A percentile compares a stretch with the other conserved stretches of the same genome.
Conservation (phyloP, 331 rosid species). For the Quercus lobata region DNA sequence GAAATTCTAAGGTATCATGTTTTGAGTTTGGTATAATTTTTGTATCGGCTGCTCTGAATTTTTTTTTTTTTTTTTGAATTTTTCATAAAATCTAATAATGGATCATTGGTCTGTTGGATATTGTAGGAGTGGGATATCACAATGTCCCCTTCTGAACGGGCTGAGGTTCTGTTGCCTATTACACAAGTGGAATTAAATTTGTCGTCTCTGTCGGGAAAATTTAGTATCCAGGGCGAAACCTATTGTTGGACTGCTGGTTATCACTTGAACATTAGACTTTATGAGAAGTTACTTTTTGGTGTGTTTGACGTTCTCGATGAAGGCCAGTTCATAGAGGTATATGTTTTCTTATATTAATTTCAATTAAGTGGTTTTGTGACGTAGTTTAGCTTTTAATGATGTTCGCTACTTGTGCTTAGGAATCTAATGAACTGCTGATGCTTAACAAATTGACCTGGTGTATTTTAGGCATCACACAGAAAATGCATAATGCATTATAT, state of each 20-base stretch:
- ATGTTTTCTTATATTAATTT: constrained; percentile 8
- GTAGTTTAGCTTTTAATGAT: constrained; percentile 1
- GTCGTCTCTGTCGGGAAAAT: constrained; percentile 39
- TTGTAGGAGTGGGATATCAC: constrained; percentile 46
- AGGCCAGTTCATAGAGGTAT: constrained; percentile 43
- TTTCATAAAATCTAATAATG: neutral
- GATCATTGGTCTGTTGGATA: constrained; percentile 10
- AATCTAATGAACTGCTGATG: constrained; percentile 36
- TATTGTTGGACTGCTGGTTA: constrained; percentile 45
- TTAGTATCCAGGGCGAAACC: constrained; percentile 32
- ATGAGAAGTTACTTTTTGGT: constrained; percentile 46
- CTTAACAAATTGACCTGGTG: constrained; percentile 48
- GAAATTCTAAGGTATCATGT: constrained; percentile 33
- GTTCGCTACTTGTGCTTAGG: constrained; percentile 24
- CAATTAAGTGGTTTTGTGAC: neutral
- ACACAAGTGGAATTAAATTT: constrained; percentile 32
- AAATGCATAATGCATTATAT: constrained; percentile 38
- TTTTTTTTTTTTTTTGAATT: constrained; percentile 21
- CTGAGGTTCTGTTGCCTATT: constrained; percentile 34
- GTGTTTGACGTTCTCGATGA: constrained; percentile 47
- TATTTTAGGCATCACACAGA: constrained; percentile 45
- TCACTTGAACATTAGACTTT: constrained; percentile 47
- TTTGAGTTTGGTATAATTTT: neutral
- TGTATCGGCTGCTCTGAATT: neutral
- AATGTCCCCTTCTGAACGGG: constrained; percentile 38